Evolutionary conservation across 441 rosid genomes (phyloP).

Genomic region (Heliophila coronopifolia): DNA sequence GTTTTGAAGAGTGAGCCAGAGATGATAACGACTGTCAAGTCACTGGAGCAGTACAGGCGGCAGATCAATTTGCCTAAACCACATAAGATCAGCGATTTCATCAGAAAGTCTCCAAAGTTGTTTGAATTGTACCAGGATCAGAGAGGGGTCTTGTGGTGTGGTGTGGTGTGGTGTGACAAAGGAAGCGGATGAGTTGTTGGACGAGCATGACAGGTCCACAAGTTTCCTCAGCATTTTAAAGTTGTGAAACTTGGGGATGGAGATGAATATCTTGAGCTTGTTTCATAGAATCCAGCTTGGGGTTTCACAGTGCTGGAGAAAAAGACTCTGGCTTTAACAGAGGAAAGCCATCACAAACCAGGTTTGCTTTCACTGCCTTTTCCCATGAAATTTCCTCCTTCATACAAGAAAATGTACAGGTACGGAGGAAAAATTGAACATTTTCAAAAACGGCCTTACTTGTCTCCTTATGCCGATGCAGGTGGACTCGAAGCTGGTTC

Average conservation of each 20-base stretch:
- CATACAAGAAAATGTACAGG: slow-evolving; percentile 63
- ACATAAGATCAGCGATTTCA: slow-evolving; percentile 50
- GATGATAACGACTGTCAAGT: slow-evolving; percentile 51
- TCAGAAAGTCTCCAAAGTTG: slow-evolving; percentile 66
- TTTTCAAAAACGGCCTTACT: slow-evolving; percentile 64
- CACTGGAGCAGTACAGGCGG: slow-evolving; percentile 44
- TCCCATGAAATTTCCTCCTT: slow-evolving; percentile 67
- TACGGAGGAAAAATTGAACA: slow-evolving; percentile 77
- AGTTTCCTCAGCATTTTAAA: slow-evolving; percentile 53
- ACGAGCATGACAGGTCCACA: slow-evolving; percentile 49
- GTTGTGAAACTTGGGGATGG: slow-evolving; percentile 44
- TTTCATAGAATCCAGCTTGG: slow-evolving; percentile 72
- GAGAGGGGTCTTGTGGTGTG: slow-evolving; percentile 74
- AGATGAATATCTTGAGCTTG: slow-evolving; percentile 61
- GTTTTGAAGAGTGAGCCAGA: slow-evolving; percentile 57
- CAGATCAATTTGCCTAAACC: slow-evolving; percentile 61
- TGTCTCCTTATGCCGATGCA: slow-evolving; percentile 81
- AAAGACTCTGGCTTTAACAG: slow-evolving; percentile 40
- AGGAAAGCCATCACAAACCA: slow-evolving; percentile 40
- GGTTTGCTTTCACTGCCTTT: slow-evolving; percentile 65
- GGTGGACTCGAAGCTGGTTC: slow-evolving; percentile 64
- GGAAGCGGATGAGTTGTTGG: slow-evolving; percentile 51
- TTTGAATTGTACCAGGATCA: slow-evolving; percentile 69
- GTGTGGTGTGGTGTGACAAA: slow-evolving; percentile 64
- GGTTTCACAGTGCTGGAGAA: slow-evolving; percentile 76